Base-by-base conservation (phyloP, 2,329 filamentous ascomycete species). In the Samsoniella hepiali region DNA sequence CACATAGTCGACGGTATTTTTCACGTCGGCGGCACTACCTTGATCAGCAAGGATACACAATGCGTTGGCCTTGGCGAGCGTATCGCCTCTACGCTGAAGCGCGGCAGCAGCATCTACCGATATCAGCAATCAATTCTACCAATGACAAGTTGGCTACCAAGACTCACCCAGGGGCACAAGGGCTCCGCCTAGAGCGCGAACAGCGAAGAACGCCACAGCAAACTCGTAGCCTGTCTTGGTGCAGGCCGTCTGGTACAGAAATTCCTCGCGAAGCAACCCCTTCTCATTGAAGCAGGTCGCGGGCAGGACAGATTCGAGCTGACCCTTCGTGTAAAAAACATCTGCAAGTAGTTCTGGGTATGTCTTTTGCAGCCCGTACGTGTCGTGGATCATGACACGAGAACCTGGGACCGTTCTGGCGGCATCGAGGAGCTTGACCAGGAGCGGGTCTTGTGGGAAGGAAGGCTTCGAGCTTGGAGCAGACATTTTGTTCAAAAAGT, bases 191-290 rank as follows among this genome's bases (percentile, higher is more conserved):
- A 71, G 42, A 3, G 63, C 68, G 9, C 67, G 65, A 27, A 64
- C 60, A 10, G 67, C 66, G 29, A 69, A 69, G 40, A 69, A 70
- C 3, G 68, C 68, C 5, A 71, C 69, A 11, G 68, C 50, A 31
- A 70, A 70, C 49, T 69, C 69, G 47, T 71, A 71, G 6, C 69
- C 68, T 9, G 65, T 65, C 27, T 40, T 36, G 22, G 67, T 64
- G 15, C 69, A 65, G 17, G 65, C 56, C 6, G 53, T 50, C 6
- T 67, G 44, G 27, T 70, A 66, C 1, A 66, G 64, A 3, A 15
- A 11, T 3, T 64, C 38, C 1, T 65, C 44, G 2, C 22, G 27
- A 15, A 70, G 38, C 5, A 69, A 6, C 0, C 64, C 65, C 2
- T 53, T 47, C 1, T 62, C 58, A 11, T 38, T 50, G 5, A 69